A percentile compares a stretch with the other conserved stretches of the same genome.
Evolutionary conservation across 768 basidiomycete genomes (phyloP).

Genomic region (Termitomyces sp.): DNA sequence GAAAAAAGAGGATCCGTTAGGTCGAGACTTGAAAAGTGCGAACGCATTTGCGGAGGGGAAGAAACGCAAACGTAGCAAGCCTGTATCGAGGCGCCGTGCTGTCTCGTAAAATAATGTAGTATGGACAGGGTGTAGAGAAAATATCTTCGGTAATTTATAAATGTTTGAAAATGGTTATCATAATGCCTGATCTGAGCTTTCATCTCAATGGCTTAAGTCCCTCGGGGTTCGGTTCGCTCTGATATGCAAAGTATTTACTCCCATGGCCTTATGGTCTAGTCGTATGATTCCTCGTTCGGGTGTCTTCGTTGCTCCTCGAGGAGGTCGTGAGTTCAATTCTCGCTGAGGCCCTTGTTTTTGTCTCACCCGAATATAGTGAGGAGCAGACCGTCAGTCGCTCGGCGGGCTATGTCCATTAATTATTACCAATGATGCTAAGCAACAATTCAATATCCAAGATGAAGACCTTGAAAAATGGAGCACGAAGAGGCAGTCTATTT

Average conservation of each 20-base stretch:
- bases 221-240: no score
- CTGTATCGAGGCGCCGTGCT: constrained; percentile 53
- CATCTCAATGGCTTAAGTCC: no score
- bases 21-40: constrained; percentile 84
- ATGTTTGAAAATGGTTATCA: no score
- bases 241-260: no score
- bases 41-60: constrained; percentile 84
- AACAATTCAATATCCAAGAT: no score
- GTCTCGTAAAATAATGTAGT: constrained; percentile 6
- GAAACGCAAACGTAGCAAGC: constrained; percentile 81
- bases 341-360: constrained; percentile 11
- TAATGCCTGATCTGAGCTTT: no score
- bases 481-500: no score
- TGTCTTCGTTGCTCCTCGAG: neutral
- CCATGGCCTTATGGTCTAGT: constrained; percentile 14
- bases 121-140: neutral
- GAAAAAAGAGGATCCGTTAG: constrained; percentile 88
- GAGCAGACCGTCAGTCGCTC: no score
- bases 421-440: no score
- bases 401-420: no score
- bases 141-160: neutral
- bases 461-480: no score
- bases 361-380: no score
- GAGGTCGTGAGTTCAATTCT: constrained; percentile 15
- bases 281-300: constrained; percentile 15